Base-by-base conservation (phyloP, 108 stramenopile species). In the Nitzschia inconspicua region DNA sequence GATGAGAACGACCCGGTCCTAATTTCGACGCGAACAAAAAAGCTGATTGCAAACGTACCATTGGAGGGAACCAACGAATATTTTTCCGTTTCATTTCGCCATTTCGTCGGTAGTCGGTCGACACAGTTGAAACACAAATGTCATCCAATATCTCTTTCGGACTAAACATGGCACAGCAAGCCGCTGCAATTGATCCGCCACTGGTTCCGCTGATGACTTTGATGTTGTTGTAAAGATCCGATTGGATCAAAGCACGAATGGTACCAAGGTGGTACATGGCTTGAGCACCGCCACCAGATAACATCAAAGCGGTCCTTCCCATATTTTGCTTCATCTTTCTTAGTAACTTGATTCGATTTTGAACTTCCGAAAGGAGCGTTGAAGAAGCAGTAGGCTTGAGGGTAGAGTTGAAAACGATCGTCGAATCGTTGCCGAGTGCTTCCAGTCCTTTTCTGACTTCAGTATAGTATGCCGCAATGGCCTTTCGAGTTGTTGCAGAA, bases 261-360 rank as follows among this genome's bases (percentile, higher is more conserved):
- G 89, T 84, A 20, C 95, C 95, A 4, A 91, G 53, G 63, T 96
- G 95, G 60, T 96, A 96, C 95, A 96, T 96, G 25, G 93, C 88
- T 47, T 91, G 89, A 3, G 92, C 89, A 32, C 95, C 95, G 16
- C 95, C 95, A 40, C 95, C 95, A 16, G 82, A 84, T 7, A 96
- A 60, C 89, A 92, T 93, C 51, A 96, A 66, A 19, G 93, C 93
- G 23, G 95, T 91, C 19, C 81, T 81, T 18, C 95, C 95, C 67
- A 91, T 81, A 73, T 87, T 91, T 56, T 89, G 88, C 41, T 88
- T 89, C 79, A 91, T 82, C 52, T 91, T 89, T 16, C 79, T 70
- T 4, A 96, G 60, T 14, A 94, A 53, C 0, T 56, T 77, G 18
- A 83, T 70, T 18, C 91, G 83, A 56, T 85, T 81, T 14, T 58